Evolutionary conservation across 1,284 basidiomycete species (phyloP).

Genomic region (Irpex sp.): DNA sequence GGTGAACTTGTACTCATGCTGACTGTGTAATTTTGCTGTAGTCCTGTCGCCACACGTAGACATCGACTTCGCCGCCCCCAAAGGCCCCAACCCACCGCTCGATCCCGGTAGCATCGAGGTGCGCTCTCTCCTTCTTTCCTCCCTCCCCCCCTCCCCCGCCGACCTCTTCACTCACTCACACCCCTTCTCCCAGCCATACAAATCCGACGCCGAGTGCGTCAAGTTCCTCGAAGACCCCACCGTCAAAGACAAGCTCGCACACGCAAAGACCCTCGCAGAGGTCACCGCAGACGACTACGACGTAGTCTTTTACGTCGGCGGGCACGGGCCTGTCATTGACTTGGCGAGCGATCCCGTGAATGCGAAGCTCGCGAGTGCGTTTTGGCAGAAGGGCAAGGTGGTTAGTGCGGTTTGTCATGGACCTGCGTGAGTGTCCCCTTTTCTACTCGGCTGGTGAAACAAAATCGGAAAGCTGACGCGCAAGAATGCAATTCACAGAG

Average conservation of each 20-base stretch:
- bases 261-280: conserved; percentile 56
- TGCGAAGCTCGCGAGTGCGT: conserved; percentile 51
- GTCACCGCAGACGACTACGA: conserved; percentile 59
- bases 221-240: conserved; percentile 60
- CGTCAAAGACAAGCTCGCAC: conserved; percentile 51
- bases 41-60: conserved; percentile 47
- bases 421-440: conserved; percentile 36
- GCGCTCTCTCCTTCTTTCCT: conserved; percentile 2
- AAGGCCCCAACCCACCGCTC: conserved; percentile 68
- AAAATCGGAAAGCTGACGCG: too few relatives aligned
- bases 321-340: conserved; percentile 70
- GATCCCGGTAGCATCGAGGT: conserved; percentile 58
- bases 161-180: background rate
- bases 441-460: background rate
- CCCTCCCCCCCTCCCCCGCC: background rate
- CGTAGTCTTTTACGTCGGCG: conserved; percentile 77
- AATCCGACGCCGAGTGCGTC: conserved; percentile 49
- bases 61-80: conserved; percentile 69
- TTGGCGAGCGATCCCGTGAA: conserved; percentile 54
- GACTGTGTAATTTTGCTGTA: background rate
- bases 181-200: conserved; percentile 38
- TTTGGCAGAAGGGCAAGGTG: conserved; percentile 56
- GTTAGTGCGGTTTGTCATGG: conserved; percentile 72
- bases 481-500: conserved; percentile 19
- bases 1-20: background rate